Conservation (phyloP, 2,329 filamentous ascomycete species). For the Alternaria metachromatica region DNA sequence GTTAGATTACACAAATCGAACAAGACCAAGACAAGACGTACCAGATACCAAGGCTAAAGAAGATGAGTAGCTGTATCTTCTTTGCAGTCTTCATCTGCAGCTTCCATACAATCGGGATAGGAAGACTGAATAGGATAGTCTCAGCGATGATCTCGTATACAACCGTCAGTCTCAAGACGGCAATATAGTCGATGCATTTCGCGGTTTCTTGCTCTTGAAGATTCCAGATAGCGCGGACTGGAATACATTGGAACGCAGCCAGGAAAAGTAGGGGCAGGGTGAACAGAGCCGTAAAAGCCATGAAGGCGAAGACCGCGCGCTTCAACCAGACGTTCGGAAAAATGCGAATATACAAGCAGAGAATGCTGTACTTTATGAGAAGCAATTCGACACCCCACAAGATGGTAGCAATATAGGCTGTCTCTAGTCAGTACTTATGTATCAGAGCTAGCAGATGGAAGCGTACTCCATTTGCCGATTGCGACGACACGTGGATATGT, state of each 20-base stretch:
- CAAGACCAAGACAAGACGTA: background rate
- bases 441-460: background rate
- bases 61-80: conserved; percentile 1
- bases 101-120: conserved; percentile 4
- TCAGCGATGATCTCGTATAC: conserved; percentile 5
- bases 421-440: background rate
- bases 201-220: conserved; percentile 1
- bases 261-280: conserved; percentile 1
- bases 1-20: background rate
- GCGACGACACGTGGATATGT: conserved; percentile 6
- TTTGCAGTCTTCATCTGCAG: conserved; percentile 4
- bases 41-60: conserved; percentile 4
- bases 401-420: conserved; percentile 4
- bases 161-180: conserved; percentile 1
- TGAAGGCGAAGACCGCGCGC: conserved; percentile 2
- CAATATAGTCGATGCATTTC: conserved; percentile 3
- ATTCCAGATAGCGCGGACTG: background rate
- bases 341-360: conserved; percentile 7
- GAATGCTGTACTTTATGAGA: conserved; percentile 7
- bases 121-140: conserved; percentile 5
- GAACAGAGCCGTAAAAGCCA: conserved; percentile 6
- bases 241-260: conserved; percentile 3
- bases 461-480: conserved; percentile 3
- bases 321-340: conserved; percentile 8
- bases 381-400: conserved; percentile 1